Percentiles rank a stretch among this genome's conserved stretches.
phyloP scores from a whole-genome alignment of 805 yeast species.

The Tetrapisispora phaffii region DNA sequence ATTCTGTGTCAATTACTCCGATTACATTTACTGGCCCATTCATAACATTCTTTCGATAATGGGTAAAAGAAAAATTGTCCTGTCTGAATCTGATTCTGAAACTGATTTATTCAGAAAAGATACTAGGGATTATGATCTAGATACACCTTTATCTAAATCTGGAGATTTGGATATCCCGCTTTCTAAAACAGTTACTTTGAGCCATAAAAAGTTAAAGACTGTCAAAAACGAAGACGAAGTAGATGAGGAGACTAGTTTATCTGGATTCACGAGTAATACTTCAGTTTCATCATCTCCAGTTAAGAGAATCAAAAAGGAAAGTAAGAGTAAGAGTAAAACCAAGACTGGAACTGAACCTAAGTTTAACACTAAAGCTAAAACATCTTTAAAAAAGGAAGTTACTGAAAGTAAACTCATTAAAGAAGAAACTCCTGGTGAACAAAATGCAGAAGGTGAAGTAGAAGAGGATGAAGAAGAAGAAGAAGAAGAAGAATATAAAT shows the following conservation, averaged over 20 bases:
- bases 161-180: background rate
- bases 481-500: constrained; percentile 60
- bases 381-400: background rate
- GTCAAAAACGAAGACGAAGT: constrained; percentile 4
- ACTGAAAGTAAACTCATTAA: background rate
- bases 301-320: background rate
- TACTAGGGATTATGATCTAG: constrained; percentile 1
- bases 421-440: background rate
- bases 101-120: background rate
- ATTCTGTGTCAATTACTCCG: background rate
- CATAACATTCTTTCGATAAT: background rate
- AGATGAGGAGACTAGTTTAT: constrained; percentile 8
- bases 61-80: constrained; percentile 1
- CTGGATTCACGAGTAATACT: background rate
- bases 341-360: background rate
- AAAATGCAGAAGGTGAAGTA: constrained; percentile 4
- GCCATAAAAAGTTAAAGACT: background rate
- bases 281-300: constrained; percentile 1
- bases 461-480: constrained; percentile 14
- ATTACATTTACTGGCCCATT: too few relatives aligned
- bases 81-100: background rate
- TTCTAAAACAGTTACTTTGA: background rate
- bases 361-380: background rate
- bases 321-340: background rate
- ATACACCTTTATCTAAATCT: constrained; percentile 2